Evolutionary conservation across 75 land plant genomes (phyloP).

Genomic region (Sequoia sempervirens): DNA sequence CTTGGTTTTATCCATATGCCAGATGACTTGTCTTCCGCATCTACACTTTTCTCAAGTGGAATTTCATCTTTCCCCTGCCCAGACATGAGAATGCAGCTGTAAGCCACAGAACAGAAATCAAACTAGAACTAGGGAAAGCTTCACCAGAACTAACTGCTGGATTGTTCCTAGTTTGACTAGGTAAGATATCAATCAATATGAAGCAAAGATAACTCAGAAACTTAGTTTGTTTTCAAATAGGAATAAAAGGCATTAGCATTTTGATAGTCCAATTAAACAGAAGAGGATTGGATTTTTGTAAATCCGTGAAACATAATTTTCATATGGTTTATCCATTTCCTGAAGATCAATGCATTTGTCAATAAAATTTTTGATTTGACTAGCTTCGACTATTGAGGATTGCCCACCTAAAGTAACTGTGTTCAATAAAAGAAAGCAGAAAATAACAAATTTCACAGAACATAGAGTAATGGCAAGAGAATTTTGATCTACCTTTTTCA

Average conservation of each 20-base stretch:
- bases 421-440: neutral
- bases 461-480: neutral
- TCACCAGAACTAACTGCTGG: neutral
- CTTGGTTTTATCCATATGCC: constrained; percentile 18
- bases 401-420: neutral
- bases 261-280: neutral
- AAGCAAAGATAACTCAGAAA: neutral
- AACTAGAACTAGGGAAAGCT: neutral
- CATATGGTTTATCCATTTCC: neutral
- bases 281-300: neutral
- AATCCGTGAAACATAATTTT: neutral
- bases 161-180: neutral
- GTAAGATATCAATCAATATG: neutral
- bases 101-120: neutral
- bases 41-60: neutral
- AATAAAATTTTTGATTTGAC: neutral
- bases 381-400: neutral
- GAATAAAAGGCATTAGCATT: neutral
- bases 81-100: neutral
- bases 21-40: neutral
- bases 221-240: neutral
- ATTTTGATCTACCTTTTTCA: neutral
- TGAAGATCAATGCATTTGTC: neutral
- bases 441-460: constrained; percentile 1
- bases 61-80: constrained; percentile 3